phyloP scores from a whole-genome alignment of 176 grass and related monocot species.

The Triticum dicoccoides region DNA sequence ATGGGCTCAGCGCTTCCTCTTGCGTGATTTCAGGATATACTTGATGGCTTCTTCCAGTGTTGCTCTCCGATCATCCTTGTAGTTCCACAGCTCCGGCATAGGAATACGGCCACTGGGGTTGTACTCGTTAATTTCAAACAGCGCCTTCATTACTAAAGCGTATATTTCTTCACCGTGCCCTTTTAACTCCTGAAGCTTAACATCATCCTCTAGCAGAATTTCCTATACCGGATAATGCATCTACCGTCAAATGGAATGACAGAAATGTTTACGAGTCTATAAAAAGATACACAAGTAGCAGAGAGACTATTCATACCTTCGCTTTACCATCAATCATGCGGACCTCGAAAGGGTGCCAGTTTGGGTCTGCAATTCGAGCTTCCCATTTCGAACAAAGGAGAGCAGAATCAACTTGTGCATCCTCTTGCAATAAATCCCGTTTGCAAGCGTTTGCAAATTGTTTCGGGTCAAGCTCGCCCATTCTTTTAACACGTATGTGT shows the following conservation, averaged over 20 bases:
- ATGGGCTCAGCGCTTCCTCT: neutral
- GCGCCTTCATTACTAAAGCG: slow-evolving; percentile 27
- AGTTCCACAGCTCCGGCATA: slow-evolving; percentile 34
- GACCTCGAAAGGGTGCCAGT: slow-evolving; percentile 55
- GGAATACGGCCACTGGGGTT: slow-evolving; percentile 31
- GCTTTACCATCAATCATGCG: slow-evolving; percentile 19
- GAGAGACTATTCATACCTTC: slow-evolving; percentile 19
- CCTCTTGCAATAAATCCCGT: slow-evolving; percentile 20
- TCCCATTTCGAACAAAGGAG: slow-evolving; percentile 46
- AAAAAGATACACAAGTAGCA: neutral
- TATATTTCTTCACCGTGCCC: slow-evolving; percentile 33
- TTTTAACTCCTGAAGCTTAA: slow-evolving; percentile 35
- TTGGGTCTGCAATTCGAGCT: slow-evolving; percentile 31
- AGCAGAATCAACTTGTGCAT: slow-evolving; percentile 13
- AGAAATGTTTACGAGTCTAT: neutral
- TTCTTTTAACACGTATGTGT: slow-evolving; percentile 33
- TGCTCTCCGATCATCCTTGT: neutral
- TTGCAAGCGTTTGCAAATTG: slow-evolving; percentile 35
- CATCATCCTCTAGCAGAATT: slow-evolving; percentile 45
- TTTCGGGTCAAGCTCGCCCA: slow-evolving; percentile 54
- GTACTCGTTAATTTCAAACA: slow-evolving; percentile 53
- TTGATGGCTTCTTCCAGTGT: neutral
- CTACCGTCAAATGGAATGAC: neutral
- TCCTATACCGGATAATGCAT: slow-evolving; percentile 15
- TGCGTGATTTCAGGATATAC: neutral